Base-by-base conservation (phyloP, 2,329 filamentous ascomycete species). In the Pseudopyricularia javanii region DNA sequence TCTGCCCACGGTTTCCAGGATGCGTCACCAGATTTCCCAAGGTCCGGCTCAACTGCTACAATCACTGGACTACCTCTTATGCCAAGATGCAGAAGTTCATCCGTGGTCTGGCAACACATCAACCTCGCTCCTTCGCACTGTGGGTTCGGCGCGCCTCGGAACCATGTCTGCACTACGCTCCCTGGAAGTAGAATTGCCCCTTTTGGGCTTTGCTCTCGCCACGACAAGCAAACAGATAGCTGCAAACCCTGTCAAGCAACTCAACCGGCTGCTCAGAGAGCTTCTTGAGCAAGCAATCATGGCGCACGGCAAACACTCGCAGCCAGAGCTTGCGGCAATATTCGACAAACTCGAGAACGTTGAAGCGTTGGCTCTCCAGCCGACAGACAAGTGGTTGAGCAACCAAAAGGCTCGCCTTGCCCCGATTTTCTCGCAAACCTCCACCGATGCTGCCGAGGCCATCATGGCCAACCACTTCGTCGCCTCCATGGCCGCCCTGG, bases 181-280 rank as follows among this genome's bases (percentile, higher is more conserved):
- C 17, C 70, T 89, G 0, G 82, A 86, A 63, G 70, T 73, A 1
- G 85, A 89, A 61, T 67, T 87, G 50, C 80, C 81, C 8, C 69
- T 77, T 3, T 68, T 87, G 55, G 79, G 79, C 9, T 72, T 73
- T 47, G 74, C 80, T 53, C 59, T 86, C 26, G 67, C 75, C 49
- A 62, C 66, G 34, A 71, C 79, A 54, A 74, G 74, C 52, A 61
- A 67, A 32, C 66, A 78, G 26, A 64, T 85, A 43, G 65, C 71
- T 3, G 63, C 69, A 14, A 74, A 82, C 58, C 74, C 79, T 2
- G 59, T 79, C 3, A 59, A 62, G 11, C 68, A 73, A 43, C 68
- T 85, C 17, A 74, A 74, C 55, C 59, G 67, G 11, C 60, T 76
- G 7, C 65, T 86, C 15, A 69, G 67, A 61, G 63, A 69, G 32